Conservation (phyloP, 306 rosid genomes). For the Prunus kanzakura region DNA sequence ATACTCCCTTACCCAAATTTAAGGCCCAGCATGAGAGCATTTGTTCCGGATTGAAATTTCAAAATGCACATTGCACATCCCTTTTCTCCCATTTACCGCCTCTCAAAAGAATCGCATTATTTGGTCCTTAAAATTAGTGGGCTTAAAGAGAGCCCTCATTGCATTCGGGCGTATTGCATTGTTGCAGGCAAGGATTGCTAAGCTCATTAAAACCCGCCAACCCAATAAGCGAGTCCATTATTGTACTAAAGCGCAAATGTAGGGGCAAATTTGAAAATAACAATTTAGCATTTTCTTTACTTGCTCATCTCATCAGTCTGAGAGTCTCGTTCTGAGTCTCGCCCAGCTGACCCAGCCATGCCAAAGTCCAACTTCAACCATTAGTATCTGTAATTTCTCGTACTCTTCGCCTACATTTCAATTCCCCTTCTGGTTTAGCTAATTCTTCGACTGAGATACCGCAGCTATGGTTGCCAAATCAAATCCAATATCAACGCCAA, state of each 20-base stretch:
- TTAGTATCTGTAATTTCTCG: background rate
- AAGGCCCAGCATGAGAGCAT: too few species aligned
- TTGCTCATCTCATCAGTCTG: background rate
- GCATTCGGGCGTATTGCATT: too few species aligned
- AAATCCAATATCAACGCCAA: constrained; percentile 10
- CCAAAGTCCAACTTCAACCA: background rate
- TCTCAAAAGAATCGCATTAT: too few species aligned
- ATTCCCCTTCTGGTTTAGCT: background rate
- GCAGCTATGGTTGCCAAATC: constrained; percentile 32
- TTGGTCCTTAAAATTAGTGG: background rate
- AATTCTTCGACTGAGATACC: background rate
- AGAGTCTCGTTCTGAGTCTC: background rate
- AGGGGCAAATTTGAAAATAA: background rate
- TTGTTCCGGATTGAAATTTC: too few species aligned
- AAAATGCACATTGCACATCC: too few species aligned
- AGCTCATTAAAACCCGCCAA: background rate
- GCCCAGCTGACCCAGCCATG: background rate
- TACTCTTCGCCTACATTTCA: background rate
- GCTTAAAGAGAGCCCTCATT: background rate
- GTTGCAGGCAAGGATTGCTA: background rate
- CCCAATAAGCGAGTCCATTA: background rate
- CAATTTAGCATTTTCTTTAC: background rate
- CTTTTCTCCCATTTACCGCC: too few species aligned
- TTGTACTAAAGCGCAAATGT: background rate
- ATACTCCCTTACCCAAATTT: too few species aligned